Conservation (phyloP, 1,284 basidiomycete genomes). For the Fomitopsis palustris region DNA sequence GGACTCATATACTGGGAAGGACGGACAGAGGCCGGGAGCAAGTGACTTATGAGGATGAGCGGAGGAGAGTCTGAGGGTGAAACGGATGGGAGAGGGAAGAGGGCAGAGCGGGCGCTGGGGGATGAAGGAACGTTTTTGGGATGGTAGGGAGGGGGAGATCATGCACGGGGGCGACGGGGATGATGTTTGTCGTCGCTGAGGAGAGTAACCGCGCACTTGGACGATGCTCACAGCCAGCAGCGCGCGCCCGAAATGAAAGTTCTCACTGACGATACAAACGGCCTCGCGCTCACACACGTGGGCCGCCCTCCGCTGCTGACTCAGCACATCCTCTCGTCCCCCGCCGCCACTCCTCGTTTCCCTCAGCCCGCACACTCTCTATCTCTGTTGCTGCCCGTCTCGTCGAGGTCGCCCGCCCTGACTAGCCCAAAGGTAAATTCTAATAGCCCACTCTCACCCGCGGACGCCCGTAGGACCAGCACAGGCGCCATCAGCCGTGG, state of each 20-base stretch:
- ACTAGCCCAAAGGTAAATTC: background rate
- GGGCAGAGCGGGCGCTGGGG: background rate
- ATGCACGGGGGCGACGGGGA: conserved; percentile 1
- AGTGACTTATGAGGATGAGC: conserved; percentile 7
- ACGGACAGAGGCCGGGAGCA: background rate
- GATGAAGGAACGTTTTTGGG: conserved; percentile 7
- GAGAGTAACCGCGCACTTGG: background rate
- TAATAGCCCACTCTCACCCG: background rate
- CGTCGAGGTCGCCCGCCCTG: background rate
- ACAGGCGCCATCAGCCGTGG: conserved; percentile 1
- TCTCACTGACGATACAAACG: conserved; percentile 11
- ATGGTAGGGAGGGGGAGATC: background rate
- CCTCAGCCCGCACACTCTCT: too few species aligned
- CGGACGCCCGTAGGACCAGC: background rate
- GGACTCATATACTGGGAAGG: conserved; percentile 26
- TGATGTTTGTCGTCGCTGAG: conserved; percentile 3
- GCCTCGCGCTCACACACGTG: conserved; percentile 6
- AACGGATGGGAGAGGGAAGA: background rate
- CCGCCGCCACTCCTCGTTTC: background rate
- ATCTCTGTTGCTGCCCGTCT: too few species aligned
- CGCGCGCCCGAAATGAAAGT: conserved; percentile 7
- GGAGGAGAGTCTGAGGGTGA: conserved; percentile 5
- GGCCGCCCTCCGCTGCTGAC: conserved; percentile 1
- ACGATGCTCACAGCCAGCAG: background rate
- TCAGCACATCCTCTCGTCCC: background rate